Base-by-base conservation (phyloP, 2,329 filamentous ascomycete genomes). In the Whalleya microplaca region DNA sequence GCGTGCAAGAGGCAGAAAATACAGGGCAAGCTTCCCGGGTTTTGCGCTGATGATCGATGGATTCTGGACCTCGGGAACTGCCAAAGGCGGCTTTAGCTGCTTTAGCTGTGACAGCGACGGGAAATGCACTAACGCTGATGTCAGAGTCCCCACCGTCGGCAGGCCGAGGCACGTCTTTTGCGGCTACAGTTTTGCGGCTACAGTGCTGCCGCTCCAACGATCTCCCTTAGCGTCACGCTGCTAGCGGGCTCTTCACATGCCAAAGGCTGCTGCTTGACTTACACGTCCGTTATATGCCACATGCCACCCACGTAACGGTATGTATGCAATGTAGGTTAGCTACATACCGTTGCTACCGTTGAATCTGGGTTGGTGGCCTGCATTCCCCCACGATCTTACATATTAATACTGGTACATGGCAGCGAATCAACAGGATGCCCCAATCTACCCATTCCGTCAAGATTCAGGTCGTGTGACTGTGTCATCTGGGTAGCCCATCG, bases 171-270 rank as follows among this genome's bases (percentile, higher is more conserved):
- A 62, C 53, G 57, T 57, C 18, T 37, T 47, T 9, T 9, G 9
- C 9, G 4, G 9, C 23, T 27, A 12, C 8, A 3, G 32, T 37
- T 29, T 29, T 12, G 12, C 27, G 5, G 27, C 27, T 29, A 5
- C 32, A 37, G 32, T 12, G 32, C 27, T 29, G 27, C 10, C 14
- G 32, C 14, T 16, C 7, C 32, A 37, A 37, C 32, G 32, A 29
- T 41, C 19, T 12, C 37, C 16, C 45, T 47, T 55, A 52, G 51
- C 44, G 53, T 40, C 41, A 27, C n/a, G 51, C 21, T 47, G 32
- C 54, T 57, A 54, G 20, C 19, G 20, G n/a, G 19, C n/a, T 56
- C 21, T 61, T 62, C 59, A 62, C 59, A 62, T 62, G 59, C 59
- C 48, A 59, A 12, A 37, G 10, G 32, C 10, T 7, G 14, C 5